Conservation (phyloP, 2,329 filamentous ascomycete species). For the Paracoccidioides lutzii region DNA sequence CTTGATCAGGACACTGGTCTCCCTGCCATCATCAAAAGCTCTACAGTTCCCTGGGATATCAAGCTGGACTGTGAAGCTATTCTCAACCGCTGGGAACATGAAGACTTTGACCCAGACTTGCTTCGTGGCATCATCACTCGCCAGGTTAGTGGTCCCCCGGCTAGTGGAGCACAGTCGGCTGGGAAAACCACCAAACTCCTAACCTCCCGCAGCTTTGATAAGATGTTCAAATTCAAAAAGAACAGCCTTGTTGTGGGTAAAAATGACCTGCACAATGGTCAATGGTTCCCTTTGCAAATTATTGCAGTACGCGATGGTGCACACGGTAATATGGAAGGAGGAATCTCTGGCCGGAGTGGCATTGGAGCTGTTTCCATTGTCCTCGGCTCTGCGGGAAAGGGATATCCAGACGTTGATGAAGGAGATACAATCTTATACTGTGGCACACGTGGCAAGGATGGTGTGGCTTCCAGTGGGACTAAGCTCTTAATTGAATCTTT, state of each 20-base stretch:
- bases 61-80: conserved; percentile 8
- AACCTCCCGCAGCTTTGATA: conserved; percentile 8
- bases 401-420: conserved; percentile 38
- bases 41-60: conserved; percentile 10
- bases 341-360: conserved; percentile 36
- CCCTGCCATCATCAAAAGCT: conserved; percentile 5
- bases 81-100: conserved; percentile 7
- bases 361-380: conserved; percentile 45
- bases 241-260: conserved; percentile 5
- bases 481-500: conserved; percentile 31
- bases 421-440: conserved; percentile 40
- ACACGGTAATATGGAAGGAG: conserved; percentile 15
- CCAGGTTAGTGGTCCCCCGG: too few relatives aligned
- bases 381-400: conserved; percentile 26
- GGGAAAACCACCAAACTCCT: neutral
- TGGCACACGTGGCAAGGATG: conserved; percentile 34
- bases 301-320: conserved; percentile 17
- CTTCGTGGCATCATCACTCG: conserved; percentile 5
- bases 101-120: conserved; percentile 7
- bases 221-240: conserved; percentile 4
- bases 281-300: conserved; percentile 15
- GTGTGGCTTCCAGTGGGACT: conserved; percentile 24
- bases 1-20: conserved; percentile 7
- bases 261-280: conserved; percentile 15
- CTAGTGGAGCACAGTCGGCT: too few relatives aligned